Conservation (phyloP, 441 rosid genomes). For the Populus hybrid region DNA sequence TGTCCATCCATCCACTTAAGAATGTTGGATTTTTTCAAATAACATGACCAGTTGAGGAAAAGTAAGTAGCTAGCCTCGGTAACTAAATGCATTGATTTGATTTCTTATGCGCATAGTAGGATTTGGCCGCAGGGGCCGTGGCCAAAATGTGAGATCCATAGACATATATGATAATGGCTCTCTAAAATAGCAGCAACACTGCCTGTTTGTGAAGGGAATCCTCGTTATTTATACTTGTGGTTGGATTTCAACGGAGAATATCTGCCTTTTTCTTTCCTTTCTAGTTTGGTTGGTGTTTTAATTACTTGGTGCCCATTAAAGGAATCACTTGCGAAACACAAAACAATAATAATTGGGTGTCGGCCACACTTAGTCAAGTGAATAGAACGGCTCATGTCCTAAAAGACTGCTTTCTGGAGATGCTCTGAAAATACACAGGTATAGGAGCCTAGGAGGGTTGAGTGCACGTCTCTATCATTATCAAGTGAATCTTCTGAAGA, state of each 20-base stretch:
- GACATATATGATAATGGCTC: not conserved
- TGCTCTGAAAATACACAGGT: slow-evolving; percentile 18
- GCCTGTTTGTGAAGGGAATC: not conserved
- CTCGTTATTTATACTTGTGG: not conserved
- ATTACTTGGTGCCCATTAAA: not conserved
- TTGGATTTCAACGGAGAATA: not conserved
- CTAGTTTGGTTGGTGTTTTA: slow-evolving; percentile 8
- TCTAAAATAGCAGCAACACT: not conserved
- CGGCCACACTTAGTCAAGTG: not conserved
- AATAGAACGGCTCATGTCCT: not conserved
- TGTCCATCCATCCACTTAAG: no score
- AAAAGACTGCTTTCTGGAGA: slow-evolving; percentile 6
- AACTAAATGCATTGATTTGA: not conserved
- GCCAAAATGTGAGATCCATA: not conserved
- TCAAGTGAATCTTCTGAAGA: slow-evolving; percentile 6
- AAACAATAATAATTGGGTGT: not conserved
- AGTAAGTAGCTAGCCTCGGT: not conserved
- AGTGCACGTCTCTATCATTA: slow-evolving; percentile 24
- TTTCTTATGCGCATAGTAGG: not conserved
- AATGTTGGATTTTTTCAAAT: not conserved
- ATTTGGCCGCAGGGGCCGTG: not conserved
- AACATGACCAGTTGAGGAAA: not conserved
- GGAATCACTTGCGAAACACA: not conserved
- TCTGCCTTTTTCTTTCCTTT: not conserved
- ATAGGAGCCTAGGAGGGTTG: not conserved